These are phyloP conservation scores for Rubus idaeus DNA, from an alignment of 306 rosid genomes.

Conservation along the genomic window DNA sequence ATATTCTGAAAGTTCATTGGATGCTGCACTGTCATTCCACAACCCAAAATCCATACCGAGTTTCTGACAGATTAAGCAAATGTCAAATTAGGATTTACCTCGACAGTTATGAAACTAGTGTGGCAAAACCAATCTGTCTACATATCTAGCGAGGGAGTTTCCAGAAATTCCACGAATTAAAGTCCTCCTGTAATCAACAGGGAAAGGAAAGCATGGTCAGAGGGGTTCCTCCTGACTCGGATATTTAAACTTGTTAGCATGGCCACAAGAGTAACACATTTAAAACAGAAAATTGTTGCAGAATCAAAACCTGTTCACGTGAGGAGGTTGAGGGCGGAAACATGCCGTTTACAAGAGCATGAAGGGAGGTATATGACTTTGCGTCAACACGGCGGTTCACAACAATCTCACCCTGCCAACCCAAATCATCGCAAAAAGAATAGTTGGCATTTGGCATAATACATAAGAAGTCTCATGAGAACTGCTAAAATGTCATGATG, in stretches of 20 bases:
- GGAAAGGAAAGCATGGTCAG: not conserved
- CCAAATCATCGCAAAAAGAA: conserved; percentile 32
- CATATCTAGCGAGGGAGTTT: conserved; percentile 53
- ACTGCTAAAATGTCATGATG: conserved; percentile 1
- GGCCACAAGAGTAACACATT: not conserved
- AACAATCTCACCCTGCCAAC: conserved; percentile 81
- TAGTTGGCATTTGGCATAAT: conserved; percentile 19
- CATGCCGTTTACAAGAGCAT: conserved; percentile 85
- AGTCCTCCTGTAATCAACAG: conserved; percentile 72
- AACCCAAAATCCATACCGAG: not conserved
- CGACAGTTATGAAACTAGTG: conserved; percentile 22
- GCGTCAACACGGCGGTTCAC: conserved; percentile 72
- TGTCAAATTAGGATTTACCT: conserved; percentile 38
- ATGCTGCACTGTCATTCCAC: not conserved
- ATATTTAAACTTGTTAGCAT: not conserved
- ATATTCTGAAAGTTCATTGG: not conserved
- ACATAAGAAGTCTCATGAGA: conserved; percentile 12
- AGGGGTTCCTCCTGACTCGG: not conserved
- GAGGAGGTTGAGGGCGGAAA: conserved; percentile 69
- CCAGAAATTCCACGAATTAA: conserved; percentile 95
- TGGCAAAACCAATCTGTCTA: conserved; percentile 29
- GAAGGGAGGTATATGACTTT: conserved; percentile 81
- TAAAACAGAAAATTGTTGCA: conserved; percentile 4
- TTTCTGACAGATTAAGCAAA: not conserved
- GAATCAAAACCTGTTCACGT: conserved; percentile 64